Evolutionary conservation across 768 basidiomycete species (phyloP), one percentile per base, ranked within the genome.

Genomic region (Lactarius sp.): DNA sequence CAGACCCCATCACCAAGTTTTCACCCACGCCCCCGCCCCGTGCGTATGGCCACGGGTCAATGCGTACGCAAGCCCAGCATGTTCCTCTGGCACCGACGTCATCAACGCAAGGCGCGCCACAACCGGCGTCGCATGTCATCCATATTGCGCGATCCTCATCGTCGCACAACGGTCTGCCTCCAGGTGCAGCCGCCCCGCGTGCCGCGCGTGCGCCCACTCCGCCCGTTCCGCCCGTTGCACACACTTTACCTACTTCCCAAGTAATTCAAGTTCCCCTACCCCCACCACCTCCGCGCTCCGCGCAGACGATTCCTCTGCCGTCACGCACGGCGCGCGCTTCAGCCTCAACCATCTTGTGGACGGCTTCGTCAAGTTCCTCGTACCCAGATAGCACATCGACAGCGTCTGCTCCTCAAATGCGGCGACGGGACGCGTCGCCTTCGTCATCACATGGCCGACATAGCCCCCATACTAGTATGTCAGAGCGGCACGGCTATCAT

Each of bases 351-450:
- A 42, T 53, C n/a, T 18, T 46, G 31, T 41, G 53, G 36, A 37
- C 54, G n/a, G 50, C 53, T 12, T 60, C 64, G 46, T 60, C 64
- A 31, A 37, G 34, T 55, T 60, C 64, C 18, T 60, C 64, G 55
- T 54, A 52, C n/a, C 52, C 33, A 6, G 64, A 65, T 33, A 60
- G 33, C 50, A 52, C 52, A 31, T 65, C 64, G 18, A 65, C 49
- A 14, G n/a, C 37, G 18, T 60, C 59, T 33, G 54, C 42, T 18
- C 49, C 59, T 52, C 57, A 54, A 54, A 20, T 52, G 27, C 49
- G 53, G 34, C 64, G 54, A 6, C 64, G 64, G 12, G 59, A 65
- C n/a, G 47, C 49, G 31, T 65, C 64, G 31, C 59, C 64, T 34
- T 65, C 54, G 20, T 60, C 64, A 8, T 60, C 53, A 22, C 53